These are phyloP conservation scores for Eucalyptus sideroxylon DNA, from an alignment of 345 rosid species.

Conservation along the genomic window DNA sequence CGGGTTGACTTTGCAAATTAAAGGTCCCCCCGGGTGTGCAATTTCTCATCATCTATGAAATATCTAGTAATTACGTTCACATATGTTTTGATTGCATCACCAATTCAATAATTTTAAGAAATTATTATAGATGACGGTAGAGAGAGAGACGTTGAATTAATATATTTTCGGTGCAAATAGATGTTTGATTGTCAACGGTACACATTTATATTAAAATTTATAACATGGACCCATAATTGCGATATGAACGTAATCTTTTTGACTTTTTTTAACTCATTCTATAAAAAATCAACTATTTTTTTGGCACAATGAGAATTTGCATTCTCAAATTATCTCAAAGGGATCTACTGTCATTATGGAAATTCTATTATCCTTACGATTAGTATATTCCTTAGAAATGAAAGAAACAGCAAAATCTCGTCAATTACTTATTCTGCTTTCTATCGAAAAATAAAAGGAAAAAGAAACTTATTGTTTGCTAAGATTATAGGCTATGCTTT, in stretches of 20 bases:
- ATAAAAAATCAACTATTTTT: no score
- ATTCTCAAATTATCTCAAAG: neutral
- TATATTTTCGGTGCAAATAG: neutral
- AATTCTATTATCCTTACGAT: no score
- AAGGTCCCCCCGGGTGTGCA: neutral
- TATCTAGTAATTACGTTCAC: neutral
- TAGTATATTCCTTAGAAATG: no score
- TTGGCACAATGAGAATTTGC: no score
- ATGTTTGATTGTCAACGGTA: neutral
- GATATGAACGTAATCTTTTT: no score
- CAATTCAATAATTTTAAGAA: neutral
- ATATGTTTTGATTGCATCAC: neutral
- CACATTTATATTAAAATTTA: neutral
- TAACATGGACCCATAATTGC: no score
- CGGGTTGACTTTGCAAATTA: neutral
- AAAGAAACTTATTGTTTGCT: neutral
- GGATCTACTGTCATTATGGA: neutral
- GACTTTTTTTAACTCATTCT: no score
- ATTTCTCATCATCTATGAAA: neutral
- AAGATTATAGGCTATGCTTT: neutral
- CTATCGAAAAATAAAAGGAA: neutral
- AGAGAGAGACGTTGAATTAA: neutral
- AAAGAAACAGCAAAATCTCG: neutral
- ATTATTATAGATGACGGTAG: neutral
- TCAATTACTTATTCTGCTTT: neutral